Conservation (phyloP, 305 asterid species). For the Coffea humblotiana region DNA sequence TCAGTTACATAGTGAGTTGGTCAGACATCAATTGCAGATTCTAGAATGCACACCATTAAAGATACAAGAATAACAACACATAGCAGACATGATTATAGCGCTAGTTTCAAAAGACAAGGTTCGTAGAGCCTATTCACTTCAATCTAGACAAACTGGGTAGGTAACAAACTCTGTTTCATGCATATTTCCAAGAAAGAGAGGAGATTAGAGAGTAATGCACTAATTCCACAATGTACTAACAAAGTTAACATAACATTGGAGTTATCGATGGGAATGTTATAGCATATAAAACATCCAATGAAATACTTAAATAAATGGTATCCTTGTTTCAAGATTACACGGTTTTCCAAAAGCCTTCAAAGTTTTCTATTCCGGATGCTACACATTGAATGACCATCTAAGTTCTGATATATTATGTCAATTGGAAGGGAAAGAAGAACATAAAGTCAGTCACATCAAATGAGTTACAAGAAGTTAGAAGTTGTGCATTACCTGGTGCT, state of each 20-base stretch:
- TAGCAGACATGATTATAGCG: not conserved
- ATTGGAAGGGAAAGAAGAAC: not conserved
- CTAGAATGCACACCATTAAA: not conserved
- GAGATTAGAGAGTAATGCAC: not conserved
- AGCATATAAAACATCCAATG: not conserved
- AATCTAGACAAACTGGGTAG: not conserved
- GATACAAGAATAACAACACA: not conserved
- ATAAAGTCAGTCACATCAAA: not conserved
- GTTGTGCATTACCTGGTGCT: conserved; percentile 70
- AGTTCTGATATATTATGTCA: not conserved
- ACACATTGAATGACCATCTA: not conserved
- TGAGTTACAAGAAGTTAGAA: not conserved
- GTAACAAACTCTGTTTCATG: not conserved
- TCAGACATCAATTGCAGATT: not conserved
- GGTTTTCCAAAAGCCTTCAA: not conserved
- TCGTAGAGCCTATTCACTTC: not conserved
- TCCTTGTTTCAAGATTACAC: not conserved
- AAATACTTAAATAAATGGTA: not conserved
- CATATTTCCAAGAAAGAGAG: not conserved
- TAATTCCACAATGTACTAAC: not conserved
- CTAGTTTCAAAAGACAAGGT: not conserved
- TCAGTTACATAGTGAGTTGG: not conserved
- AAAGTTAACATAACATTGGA: not conserved
- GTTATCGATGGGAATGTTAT: not conserved
- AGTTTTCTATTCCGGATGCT: not conserved